Evolutionary conservation across 768 basidiomycete genomes (phyloP), one percentile per base, ranked within the genome.

Genomic region (Pulveroboletus sp.): DNA sequence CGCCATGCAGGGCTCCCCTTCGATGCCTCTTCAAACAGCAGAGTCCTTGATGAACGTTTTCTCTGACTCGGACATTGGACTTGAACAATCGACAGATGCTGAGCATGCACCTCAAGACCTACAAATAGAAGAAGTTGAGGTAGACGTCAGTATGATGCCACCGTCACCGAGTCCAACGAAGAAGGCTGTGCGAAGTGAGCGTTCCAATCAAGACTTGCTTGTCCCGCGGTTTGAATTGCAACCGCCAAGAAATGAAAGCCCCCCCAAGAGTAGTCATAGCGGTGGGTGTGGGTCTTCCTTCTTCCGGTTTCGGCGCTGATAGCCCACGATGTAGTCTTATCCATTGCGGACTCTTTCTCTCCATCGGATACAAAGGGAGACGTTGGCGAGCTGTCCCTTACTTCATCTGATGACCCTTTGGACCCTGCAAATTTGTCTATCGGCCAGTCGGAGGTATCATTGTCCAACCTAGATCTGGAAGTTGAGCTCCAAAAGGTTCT

Each of bases 131-230:
- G 68, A 72, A 27, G 61, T 69, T 6, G 76, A 74, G 14, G 60
- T 63, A 41, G 75, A 77, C 47, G 62, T 75, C 14, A 63, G 64
- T 30, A 72, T 73, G 68, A 65, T 77, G 10, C 77, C 78, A 27
- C 76, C 76, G 1, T 78, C 77, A 4, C 78, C 78, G 6, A 77
- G 74, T 15, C 77, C 76, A 1, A 63, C 70, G 14, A 74, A 71
- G 53, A 46, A 57, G 35, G 54, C 14, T 6, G 27, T 52, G 31
- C 50, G 42, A 5, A 49, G 40, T n/a, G 61, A 61, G 27, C 57
- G 54, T 28, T 47, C 57, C 6, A 62, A 60, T 42, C 46, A 47
- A 18, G 70, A 71, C 47, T 60, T 57, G 8, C 65, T 71, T 10
- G 54, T 76, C 15, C 73, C 74, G 0, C 63, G 62, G 10, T 71